These are phyloP conservation scores for Gossypium raimondii DNA, from an alignment of 345 rosid species.

Conservation along the genomic window DNA sequence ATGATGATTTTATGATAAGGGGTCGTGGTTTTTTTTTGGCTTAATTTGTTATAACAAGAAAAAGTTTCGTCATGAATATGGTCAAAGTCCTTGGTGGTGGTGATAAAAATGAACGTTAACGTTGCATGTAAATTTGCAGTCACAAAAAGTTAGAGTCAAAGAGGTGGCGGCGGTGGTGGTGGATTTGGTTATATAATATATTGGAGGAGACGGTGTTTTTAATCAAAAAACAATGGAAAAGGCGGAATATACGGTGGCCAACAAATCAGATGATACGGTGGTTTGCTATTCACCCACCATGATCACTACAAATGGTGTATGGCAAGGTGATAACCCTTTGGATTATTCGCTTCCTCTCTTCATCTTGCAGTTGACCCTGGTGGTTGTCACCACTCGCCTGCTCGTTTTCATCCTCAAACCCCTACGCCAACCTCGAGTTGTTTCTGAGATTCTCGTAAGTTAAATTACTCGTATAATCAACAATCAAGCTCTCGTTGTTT, in stretches of 20 bases:
- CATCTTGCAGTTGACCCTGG: constrained; percentile 72
- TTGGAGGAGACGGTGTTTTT: neutral
- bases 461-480: neutral
- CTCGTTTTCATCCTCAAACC: constrained; percentile 75
- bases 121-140: neutral
- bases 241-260: neutral
- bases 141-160: neutral
- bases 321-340: constrained; percentile 97
- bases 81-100: neutral
- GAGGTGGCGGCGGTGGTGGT: neutral
- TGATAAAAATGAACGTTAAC: neutral
- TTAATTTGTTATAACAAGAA: no score
- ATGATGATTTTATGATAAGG: neutral
- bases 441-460: constrained; percentile 78
- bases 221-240: neutral
- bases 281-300: constrained; percentile 87
- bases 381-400: constrained; percentile 64
- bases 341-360: constrained; percentile 90
- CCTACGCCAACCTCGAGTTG: constrained; percentile 85
- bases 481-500: neutral
- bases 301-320: constrained; percentile 92
- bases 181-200: neutral
- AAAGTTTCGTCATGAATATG: neutral
- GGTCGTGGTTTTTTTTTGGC: neutral
- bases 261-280: constrained; percentile 32